Evolutionary conservation across 148 eudicot species (phyloP), one percentile per base, ranked within the genome.

Genomic region (Suaeda aralocaspica): DNA sequence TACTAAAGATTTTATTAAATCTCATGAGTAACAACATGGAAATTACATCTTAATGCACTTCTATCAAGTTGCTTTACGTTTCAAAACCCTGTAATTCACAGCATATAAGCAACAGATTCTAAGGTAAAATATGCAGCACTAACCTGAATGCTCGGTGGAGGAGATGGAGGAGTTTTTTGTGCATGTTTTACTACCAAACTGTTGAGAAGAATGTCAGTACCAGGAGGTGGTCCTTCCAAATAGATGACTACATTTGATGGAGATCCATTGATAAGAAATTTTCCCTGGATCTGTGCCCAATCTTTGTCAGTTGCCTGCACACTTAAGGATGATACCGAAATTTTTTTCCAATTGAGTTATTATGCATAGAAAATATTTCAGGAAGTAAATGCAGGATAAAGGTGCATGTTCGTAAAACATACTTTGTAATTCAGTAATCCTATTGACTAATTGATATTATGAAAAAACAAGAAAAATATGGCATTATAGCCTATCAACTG

Each of bases 211-310:
- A 94, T 94, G 74, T 94, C 97, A 16, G 91, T 89, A 45, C 99
- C 96, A 6, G 91, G 75, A 72, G 97, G 86, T 28, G 99, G 99
- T 59, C 99, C 99, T 87, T 94, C 97, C 51, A 94, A 77, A 77
- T 76, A 94, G 51, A 94, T 63, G 15, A 91, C 83, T 4, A 84
- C 92, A 52, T 75, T 86, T 30, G 91, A 83, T 0, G 96, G 97
- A 21, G 86, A 69, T 22, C 88, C 86, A 70, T 94, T 91, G 29
- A 94, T 53, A 53, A 94, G 85, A 86, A 91, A 89, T 68, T 87
- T 91, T 14, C 97, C 99, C 44, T 87, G 92, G 60, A 94, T 72
- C 67, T 81, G 76, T 29, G 73, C 86, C 99, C 99, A 94, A 24
- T 91, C 92, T 68, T 86, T 83, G 78, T 91, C 96, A 56, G 99